Evolutionary conservation across 73 alveolate genomes (phyloP), one percentile per base, ranked within the genome.

Genomic region (Symbiodinium pilosum): DNA sequence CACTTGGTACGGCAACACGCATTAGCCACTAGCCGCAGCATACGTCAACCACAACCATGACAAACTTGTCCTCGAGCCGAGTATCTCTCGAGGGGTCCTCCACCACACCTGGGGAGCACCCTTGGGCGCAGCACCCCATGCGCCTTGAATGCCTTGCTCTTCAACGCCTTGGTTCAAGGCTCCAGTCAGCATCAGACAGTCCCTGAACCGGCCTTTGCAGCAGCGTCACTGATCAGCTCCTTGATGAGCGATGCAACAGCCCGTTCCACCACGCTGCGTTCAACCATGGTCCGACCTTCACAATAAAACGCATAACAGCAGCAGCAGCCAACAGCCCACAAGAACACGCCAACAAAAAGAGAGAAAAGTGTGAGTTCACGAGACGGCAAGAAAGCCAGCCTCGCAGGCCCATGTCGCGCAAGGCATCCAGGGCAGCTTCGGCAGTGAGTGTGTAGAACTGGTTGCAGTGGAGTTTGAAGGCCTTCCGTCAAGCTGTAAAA

Each of bases 71-170:
- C n/a, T 47, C 59, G 59, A 14, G 59, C 59, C 30, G 39, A 59
- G 69, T 69, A 43, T 40, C 95, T 88, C 86, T 21, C 11, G 21
- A 38, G 86, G 47, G 28, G 73, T 21, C 11, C 69, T 38, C 95
- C 95, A 88, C 95, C 95, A 88, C 26, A 88, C n/a, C 71, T 88
- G 95, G 38, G 95, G 95, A 30, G 81, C 43, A 12, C 95, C 95
- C 71, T 88, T 77, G 14, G 95, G 95, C 1, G 95, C 95, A n/a
- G 95, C 68, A 26, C 95, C 85, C 86, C 86, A 64, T 24, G 95
- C 95, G 11, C 95, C 95, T 7, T 6, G 20, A 69, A 88, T 64
- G 43, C 95, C 95, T 83, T 88, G 85, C 86, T 88, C 95, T 47
- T 88, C 95, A 43, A 88, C 86, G 4, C 94, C 84, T 87, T 32